Base-by-base conservation (phyloP, 2,329 filamentous ascomycete species). In the Hypoxylon sp. region DNA sequence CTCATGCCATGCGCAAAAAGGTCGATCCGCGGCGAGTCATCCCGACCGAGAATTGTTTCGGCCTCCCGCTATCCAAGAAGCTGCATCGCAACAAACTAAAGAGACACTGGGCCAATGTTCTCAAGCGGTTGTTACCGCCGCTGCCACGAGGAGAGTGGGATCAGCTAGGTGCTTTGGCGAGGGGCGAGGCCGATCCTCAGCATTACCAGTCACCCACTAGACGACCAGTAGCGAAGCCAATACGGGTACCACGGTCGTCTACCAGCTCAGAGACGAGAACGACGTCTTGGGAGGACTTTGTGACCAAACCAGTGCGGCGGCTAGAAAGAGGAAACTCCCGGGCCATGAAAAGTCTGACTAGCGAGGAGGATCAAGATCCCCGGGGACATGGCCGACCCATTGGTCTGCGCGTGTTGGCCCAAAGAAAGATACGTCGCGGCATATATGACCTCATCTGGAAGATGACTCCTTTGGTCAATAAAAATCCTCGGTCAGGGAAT, bases 71-170 rank as follows among this genome's bases (percentile, higher is more conserved):
- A 1, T 57, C 75, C 2, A 63, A 72, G 4, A 77, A 71, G 38
- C 66, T 79, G 0, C 65, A 72, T 6, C 73, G 76, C n/a, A 76
- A 75, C 8, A 81, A 81, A 57, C 66, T 74, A 42, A 78, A 74
- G 23, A 75, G 71, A 18, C 82, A 79, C 73, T 88, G 83, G 81
- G 77, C 71, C 31, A 54, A 54, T 3, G 67, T 76, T 13, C 72
- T 79, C 0, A 69, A 77, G 10, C 82, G 79, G 56, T 60, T 85
- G 5, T 73, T 84, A 64, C 82, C 83, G n/a, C 86, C 86, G 0
- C 55, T 88, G 13, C 77, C 77, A 5, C 72, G 69, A 23, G 73
- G 75, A 15, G 83, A 88, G 66, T 88, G 84, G 84, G 76, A 86
- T 11, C 67, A 78, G 11, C 70, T 88, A n/a, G 71, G 71, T n/a